Evolutionary conservation across 352 stramenopile genomes (phyloP).

Genomic region (Phytopythium delawarense): DNA sequence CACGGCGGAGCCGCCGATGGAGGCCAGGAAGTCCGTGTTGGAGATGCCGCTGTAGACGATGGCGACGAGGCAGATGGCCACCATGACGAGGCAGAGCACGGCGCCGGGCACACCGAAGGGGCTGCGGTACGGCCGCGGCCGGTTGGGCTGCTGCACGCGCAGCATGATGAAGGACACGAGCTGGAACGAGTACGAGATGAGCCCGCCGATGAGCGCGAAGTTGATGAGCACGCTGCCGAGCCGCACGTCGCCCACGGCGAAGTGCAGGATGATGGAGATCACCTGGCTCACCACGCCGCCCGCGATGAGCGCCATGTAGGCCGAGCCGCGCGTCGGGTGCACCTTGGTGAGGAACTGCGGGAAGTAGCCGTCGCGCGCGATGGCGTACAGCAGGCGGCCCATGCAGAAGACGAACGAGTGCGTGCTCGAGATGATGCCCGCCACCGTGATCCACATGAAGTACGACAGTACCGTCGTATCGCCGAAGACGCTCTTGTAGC

Average conservation of each 20-base stretch:
- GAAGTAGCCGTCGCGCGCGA: slow-evolving; percentile 53
- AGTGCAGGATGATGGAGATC: slow-evolving; percentile 43
- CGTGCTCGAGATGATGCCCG: slow-evolving; percentile 46
- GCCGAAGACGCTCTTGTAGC: slow-evolving; percentile 65
- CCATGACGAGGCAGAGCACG: slow-evolving; percentile 34
- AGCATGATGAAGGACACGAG: slow-evolving; percentile 56
- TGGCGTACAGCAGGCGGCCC: slow-evolving; percentile 51
- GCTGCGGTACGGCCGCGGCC: slow-evolving; percentile 40
- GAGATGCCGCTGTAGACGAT: slow-evolving; percentile 56
- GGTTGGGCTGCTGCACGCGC: slow-evolving; percentile 40
- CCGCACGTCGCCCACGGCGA: slow-evolving; percentile 43
- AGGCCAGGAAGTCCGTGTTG: slow-evolving; percentile 45
- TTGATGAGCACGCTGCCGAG: slow-evolving; percentile 63
- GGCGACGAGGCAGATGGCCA: slow-evolving; percentile 33
- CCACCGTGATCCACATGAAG: slow-evolving; percentile 58
- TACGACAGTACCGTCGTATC: slow-evolving; percentile 45
- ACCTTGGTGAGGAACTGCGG: slow-evolving; percentile 39
- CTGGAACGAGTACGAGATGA: slow-evolving; percentile 63
- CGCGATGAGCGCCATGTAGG: slow-evolving; percentile 38
- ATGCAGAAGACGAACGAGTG: slow-evolving; percentile 76
- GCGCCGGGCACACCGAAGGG: slow-evolving; percentile 43
- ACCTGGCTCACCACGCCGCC: slow-evolving; percentile 32
- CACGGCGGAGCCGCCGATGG: slow-evolving; percentile 34
- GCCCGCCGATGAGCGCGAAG: slow-evolving; percentile 37
- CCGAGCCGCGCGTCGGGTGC: slow-evolving; percentile 34